These are phyloP conservation scores for Elongisporangium senticosum DNA, from an alignment of 352 stramenopile species.

Conservation along the genomic window DNA sequence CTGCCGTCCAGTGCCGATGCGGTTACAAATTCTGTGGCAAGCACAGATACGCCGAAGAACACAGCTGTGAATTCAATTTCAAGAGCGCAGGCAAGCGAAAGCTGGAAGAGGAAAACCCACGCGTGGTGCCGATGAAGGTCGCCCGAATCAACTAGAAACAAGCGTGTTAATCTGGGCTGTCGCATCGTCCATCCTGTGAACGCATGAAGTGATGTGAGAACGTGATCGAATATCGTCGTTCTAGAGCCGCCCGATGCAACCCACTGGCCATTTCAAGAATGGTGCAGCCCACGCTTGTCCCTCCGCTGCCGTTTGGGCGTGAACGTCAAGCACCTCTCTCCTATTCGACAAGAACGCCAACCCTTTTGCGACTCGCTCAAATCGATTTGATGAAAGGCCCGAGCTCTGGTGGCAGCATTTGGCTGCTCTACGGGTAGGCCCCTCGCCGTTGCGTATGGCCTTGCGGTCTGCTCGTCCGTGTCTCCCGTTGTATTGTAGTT, in stretches of 20 bases:
- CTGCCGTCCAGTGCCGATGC: constrained; percentile 83
- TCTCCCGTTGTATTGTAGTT: neutral
- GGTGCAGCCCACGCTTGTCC: neutral
- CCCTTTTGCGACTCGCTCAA: neutral
- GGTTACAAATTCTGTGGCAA: constrained; percentile 88
- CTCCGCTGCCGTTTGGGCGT: neutral
- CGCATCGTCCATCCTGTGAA: neutral
- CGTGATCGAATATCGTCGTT: neutral
- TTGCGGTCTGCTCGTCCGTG: neutral
- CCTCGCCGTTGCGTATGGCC: neutral
- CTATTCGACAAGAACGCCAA: neutral
- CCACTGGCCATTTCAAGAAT: neutral
- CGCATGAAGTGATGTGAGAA: neutral
- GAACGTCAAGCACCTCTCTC: neutral
- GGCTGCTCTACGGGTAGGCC: neutral
- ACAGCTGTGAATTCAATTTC: constrained; percentile 87
- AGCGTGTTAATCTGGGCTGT: neutral
- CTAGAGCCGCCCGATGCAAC: neutral
- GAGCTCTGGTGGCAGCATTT: neutral
- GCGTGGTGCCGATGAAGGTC: constrained; percentile 74
- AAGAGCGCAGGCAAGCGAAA: constrained; percentile 78
- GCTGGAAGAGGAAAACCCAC: constrained; percentile 75
- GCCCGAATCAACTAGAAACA: constrained; percentile 76
- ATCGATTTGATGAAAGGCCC: neutral
- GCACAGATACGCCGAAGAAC: constrained; percentile 87